Evolutionary conservation across 805 yeast genomes (phyloP).

Genomic region (Saccharomycopsis javanensis): DNA sequence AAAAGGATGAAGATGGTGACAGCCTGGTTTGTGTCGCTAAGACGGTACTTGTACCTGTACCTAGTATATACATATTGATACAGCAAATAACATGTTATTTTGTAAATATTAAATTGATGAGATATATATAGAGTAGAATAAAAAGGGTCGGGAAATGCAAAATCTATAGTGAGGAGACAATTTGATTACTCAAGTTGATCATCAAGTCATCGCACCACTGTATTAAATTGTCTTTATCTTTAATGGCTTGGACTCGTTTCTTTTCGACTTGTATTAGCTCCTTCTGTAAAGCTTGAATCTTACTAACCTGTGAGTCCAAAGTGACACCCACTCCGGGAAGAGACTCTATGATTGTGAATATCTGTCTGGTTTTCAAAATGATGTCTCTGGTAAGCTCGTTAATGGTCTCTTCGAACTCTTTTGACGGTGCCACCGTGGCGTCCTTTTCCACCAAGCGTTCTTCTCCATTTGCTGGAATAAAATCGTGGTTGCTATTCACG

Average conservation of each 20-base stretch:
- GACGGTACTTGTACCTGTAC: not conserved
- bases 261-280: slow-evolving; percentile 54
- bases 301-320: slow-evolving; percentile 58
- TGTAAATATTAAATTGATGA: not conserved
- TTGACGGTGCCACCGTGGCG: slow-evolving; percentile 44
- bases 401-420: slow-evolving; percentile 38
- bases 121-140: too few relatives aligned
- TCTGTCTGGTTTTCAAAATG: slow-evolving; percentile 77
- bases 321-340: slow-evolving; percentile 90
- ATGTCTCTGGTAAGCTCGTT: slow-evolving; percentile 79
- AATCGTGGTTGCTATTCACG: slow-evolving; percentile 67
- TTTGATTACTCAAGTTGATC: slow-evolving; percentile 46
- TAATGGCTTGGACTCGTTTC: slow-evolving; percentile 45
- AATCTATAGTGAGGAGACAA: slow-evolving; percentile 19
- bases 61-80: not conserved
- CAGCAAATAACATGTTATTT: not conserved
- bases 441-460: slow-evolving; percentile 55
- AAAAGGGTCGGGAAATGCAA: too few relatives aligned
- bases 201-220: slow-evolving; percentile 59
- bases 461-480: slow-evolving; percentile 41
- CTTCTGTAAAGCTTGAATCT: slow-evolving; percentile 50
- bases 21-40: not conserved
- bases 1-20: not conserved
- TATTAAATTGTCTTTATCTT: slow-evolving; percentile 54
- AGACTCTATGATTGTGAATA: slow-evolving; percentile 74